A percentile compares a stretch with the other conserved stretches of the same genome.
These are phyloP conservation scores for Blastomyces parvus DNA, from an alignment of 2,329 filamentous ascomycete genomes.

Conservation along the genomic window DNA sequence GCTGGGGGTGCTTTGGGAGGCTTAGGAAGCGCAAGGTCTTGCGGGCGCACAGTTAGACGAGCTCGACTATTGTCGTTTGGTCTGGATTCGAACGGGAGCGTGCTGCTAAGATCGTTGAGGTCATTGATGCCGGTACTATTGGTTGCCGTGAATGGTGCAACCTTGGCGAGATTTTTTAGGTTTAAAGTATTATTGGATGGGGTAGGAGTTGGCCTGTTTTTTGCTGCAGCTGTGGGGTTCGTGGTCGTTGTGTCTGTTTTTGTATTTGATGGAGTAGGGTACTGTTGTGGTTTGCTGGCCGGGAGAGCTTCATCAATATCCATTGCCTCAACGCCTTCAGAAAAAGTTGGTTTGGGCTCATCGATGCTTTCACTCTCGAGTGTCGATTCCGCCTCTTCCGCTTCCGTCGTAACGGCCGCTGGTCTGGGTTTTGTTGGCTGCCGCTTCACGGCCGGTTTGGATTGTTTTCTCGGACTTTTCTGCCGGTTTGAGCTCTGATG, in stretches of 20 bases:
- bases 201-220: constrained; percentile 7
- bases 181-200: constrained; percentile 25
- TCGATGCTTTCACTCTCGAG: constrained; percentile 17
- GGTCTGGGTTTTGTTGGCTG: constrained; percentile 25
- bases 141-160: constrained; percentile 41
- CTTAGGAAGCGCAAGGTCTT: constrained; percentile 40
- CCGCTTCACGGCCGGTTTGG: constrained; percentile 22
- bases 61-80: constrained; percentile 30
- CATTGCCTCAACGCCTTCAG: constrained; percentile 34
- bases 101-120: constrained; percentile 44
- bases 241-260: constrained; percentile 12
- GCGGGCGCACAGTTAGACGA: constrained; percentile 27
- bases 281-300: constrained; percentile 9
- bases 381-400: constrained; percentile 30
- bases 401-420: constrained; percentile 31
- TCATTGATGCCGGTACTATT: constrained; percentile 43
- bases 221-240: background rate
- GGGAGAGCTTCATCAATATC: constrained; percentile 37
- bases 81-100: constrained; percentile 51
- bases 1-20: constrained; percentile 43
- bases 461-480: constrained; percentile 29
- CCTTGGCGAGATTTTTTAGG: constrained; percentile 42
- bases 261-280: background rate
- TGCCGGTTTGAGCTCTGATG: constrained; percentile 22
- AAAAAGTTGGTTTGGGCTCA: constrained; percentile 14